phyloP scores from a whole-genome alignment of 2,329 filamentous ascomycete genomes.

The Zasmidium cellare region DNA sequence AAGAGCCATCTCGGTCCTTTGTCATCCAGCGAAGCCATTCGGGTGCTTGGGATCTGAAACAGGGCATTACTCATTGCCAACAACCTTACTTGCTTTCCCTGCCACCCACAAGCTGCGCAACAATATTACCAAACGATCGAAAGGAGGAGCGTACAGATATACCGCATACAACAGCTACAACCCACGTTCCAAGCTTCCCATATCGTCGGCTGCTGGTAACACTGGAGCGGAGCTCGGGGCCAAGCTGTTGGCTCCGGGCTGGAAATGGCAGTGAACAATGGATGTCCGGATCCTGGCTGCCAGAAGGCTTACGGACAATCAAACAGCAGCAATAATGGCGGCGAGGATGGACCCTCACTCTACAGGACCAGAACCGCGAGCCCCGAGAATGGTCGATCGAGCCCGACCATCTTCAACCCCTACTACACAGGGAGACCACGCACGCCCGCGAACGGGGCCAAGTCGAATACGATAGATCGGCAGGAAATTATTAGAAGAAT shows the following conservation, averaged over 20 bases:
- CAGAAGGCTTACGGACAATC: conserved; percentile 18
- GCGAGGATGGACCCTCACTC: conserved; percentile 8
- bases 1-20: conserved; percentile 9
- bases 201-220: not conserved
- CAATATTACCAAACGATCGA: not conserved
- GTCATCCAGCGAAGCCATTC: conserved; percentile 17
- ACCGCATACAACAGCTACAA: not conserved
- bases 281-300: conserved; percentile 20
- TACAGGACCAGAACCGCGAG: conserved; percentile 17
- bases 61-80: conserved; percentile 3
- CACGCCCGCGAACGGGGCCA: conserved; percentile 32
- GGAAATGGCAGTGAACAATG: conserved; percentile 26
- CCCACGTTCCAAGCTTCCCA: not conserved
- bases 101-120: not conserved
- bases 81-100: conserved; percentile 4
- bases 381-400: conserved; percentile 20
- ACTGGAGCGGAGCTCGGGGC: conserved; percentile 20
- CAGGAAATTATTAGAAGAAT: conserved; percentile 80
- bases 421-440: conserved; percentile 37
- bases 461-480: conserved; percentile 53
- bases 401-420: conserved; percentile 35
- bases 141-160: not conserved
- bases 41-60: conserved; percentile 18
- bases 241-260: conserved; percentile 24
- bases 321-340: conserved; percentile 1